Base-by-base conservation (phyloP, 306 rosid species). In the Quercus gilva region DNA sequence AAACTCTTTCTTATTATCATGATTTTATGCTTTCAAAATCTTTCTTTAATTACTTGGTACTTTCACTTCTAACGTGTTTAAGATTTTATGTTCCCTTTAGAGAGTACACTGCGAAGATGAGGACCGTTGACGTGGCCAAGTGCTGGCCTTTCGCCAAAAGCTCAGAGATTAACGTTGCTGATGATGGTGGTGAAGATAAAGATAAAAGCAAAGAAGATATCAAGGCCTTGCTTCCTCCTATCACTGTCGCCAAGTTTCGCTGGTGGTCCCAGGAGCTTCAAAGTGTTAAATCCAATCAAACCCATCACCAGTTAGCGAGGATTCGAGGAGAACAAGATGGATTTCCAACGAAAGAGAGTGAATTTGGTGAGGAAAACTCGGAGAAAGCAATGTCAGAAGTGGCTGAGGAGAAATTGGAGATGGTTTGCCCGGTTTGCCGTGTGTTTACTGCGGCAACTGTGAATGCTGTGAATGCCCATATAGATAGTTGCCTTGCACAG, bases 51-150 rank as follows among this genome's bases (percentile, higher is more conserved):
- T 6, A 33, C 29, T 11, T 13, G 4, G 0, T 59, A 33, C 35
- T 35, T 49, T 67, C 57, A 52, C 35, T 19, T 5, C 35, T 10
- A 28, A 21, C 23, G 29, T 52, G 61, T 31, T 26, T 69, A 10
- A 10, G 19, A 57, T 84, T 15, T 6, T 18, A 68, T 64, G 82
- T 64, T 56, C 55, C 37, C 69, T 77, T 82, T 56, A 95, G 99
- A 76, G 94, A 88, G 72, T 95, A 91, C 60, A 85, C 97, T 13
- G 87, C 89, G 17, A 89, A 89, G 88, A 90, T 89, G 96, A 90
- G 98, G 87, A 84, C 84, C 59, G 41, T 76, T 37, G 96, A 90
- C 81, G 91, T 90, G 65, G 75, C 68, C 65, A 93, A 86, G 76
- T 85, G 97, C 55, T 95, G 94, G 92, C 99, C 99, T 3, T 95